phyloP scores from a whole-genome alignment of 306 rosid genomes.

The Fagus sylvatica region DNA sequence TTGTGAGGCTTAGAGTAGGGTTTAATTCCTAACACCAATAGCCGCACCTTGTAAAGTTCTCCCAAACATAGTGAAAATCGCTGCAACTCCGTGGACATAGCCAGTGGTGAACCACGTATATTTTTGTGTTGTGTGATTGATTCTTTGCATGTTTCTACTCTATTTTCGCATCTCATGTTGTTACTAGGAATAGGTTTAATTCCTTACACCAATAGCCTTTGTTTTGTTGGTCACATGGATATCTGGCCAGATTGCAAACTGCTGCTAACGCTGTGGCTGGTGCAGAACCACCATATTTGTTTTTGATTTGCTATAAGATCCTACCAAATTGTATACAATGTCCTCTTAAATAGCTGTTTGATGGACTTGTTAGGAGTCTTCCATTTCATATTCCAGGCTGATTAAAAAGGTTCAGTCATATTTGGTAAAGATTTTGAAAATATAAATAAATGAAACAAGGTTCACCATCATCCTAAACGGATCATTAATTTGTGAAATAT shows the following conservation, averaged over 20 bases:
- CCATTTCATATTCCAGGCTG: background rate
- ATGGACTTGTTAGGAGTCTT: background rate
- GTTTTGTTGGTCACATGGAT: background rate
- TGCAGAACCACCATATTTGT: background rate
- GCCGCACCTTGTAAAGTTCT: no score
- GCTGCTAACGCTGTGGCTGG: background rate
- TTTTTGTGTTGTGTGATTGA: no score
- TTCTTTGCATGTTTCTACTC: no score
- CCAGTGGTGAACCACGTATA: no score
- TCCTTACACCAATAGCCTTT: background rate
- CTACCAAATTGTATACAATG: background rate
- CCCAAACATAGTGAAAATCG: no score
- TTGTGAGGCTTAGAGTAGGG: no score
- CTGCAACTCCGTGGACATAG: no score
- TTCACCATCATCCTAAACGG: background rate
- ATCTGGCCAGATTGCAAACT: slow-evolving; percentile 1
- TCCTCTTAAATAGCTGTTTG: background rate
- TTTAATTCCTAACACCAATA: no score
- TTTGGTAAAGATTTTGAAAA: background rate
- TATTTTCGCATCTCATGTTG: no score
- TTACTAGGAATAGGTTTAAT: no score
- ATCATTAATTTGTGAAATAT: background rate
- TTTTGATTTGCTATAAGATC: background rate
- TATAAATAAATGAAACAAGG: background rate
- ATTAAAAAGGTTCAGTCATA: background rate